Base-by-base conservation (phyloP, 805 yeast species). In the Grigorovia humatica region DNA sequence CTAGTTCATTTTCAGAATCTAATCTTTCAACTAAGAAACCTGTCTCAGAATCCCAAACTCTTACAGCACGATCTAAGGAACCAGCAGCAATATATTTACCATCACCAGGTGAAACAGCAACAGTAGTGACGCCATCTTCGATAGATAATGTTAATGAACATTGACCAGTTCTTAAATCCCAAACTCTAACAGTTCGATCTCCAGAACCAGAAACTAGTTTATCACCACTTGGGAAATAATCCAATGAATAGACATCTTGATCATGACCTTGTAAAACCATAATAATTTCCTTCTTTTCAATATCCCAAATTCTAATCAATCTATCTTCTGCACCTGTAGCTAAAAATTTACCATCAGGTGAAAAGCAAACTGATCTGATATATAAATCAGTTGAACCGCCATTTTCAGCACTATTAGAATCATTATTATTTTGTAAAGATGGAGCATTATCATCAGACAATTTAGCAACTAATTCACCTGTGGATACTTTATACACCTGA, bases 91-190 rank as follows among this genome's bases (percentile, higher is more conserved):
- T 88, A 60, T 82, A 79, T 61, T 83, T 81, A 44, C 97, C 96
- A 69, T 93, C 96, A 69, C 90, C 95, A 48, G 97, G 97, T 6
- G 96, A 87, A 35, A 91, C 93, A 20, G 97, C 96, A 47, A 91
- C 97, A 0, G 99, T 91, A 49, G 99, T 91, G 50, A 91, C 98
- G 60, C 99, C 98, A 68, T 91, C 98, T 70, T 91, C 98, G 61
- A 91, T 90, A n/a, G 89, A 81, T 58, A 91, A 75, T 46, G 96
- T 89, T 64, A 89, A 76, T 27, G 88, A 81, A 67, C 96, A 88
- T 71, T 87, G 90, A 27, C 96, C 93, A 44, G 88, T 78, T 60
- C 86, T 61, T 65, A 90, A 78, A 70, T 91, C 96, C 99, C 99
- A 91, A 64, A 93, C 85, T 67, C 96, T 80, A 44, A 91, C 97